Evolutionary conservation across 129 eudicot genomes (phyloP).

Genomic region (Scalesia atractyloides): DNA sequence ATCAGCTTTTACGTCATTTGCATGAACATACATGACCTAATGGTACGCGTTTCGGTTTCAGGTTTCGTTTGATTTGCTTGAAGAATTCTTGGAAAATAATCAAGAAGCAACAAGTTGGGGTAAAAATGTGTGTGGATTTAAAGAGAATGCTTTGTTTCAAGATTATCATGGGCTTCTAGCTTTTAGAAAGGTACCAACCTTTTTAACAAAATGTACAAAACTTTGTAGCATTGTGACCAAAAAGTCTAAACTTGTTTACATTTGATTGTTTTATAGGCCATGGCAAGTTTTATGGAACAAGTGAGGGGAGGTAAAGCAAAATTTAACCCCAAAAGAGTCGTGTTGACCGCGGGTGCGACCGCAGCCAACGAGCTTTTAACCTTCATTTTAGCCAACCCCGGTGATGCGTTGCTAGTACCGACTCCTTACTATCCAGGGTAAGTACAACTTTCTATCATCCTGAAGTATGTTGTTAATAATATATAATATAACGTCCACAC

Average conservation of each 20-base stretch:
- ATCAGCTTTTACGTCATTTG: not conserved
- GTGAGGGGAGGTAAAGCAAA: conserved; percentile 90
- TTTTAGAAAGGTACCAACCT: conserved; percentile 70
- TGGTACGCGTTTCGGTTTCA: conserved; percentile 16
- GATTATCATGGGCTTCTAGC: conserved; percentile 94
- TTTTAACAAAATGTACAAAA: conserved; percentile 2
- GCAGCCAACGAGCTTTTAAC: conserved; percentile 95
- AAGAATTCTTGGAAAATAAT: conserved; percentile 68
- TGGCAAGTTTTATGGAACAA: conserved; percentile 99
- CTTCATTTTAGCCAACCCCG: conserved; percentile 88
- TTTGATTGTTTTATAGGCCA: conserved; percentile 53
- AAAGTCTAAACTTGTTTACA: conserved; percentile 19
- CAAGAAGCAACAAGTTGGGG: conserved; percentile 60
- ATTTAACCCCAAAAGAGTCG: conserved; percentile 76
- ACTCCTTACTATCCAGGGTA: conserved; percentile 99
- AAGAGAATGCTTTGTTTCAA: conserved; percentile 96
- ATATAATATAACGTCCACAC: not conserved
- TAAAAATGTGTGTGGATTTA: conserved; percentile 54
- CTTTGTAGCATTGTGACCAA: conserved; percentile 10
- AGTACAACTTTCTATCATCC: conserved; percentile 8
- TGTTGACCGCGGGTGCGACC: conserved; percentile 95
- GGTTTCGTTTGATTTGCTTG: conserved; percentile 96
- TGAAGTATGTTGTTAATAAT: not conserved
- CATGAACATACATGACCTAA: conserved; percentile 1
- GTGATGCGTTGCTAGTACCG: conserved; percentile 92